Base-by-base conservation (phyloP, 345 rosid species). In the Brassica nigra region DNA sequence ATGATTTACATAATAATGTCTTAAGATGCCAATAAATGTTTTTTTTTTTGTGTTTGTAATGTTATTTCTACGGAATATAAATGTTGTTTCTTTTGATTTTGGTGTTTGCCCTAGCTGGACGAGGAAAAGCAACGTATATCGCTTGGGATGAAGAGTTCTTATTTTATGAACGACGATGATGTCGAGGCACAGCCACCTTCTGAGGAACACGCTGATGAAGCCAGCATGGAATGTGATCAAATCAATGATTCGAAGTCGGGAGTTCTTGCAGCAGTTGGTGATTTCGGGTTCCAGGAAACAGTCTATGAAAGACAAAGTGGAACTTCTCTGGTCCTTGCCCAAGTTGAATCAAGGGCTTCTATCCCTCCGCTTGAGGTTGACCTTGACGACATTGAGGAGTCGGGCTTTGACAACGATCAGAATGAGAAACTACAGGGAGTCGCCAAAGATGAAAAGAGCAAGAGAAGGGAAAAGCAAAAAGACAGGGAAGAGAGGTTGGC, bases 301-400 rank as follows among this genome's bases (percentile, higher is more conserved):
- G 83, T 79, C 27, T 31, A 64, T 49, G 90, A 78, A 74, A 82
- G 30, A 83, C 89, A 75, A 67, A 82, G 62, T 79, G 86, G 81
- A 75, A 86, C 84, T 61, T 68, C 62, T 75, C 63, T 83, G 72
- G 81, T 76, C 84, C 91, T 90, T 84, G 83, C 90, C 18, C 88
- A 86, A 73, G 82, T 86, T 64, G 92, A 89, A 70, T 88, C 87
- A 42, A 92, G 99, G 86, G 96, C 90, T 79, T 88, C 82, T 15
- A 70, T 95, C 84, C 95, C 90, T 85, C 88, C 97, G 0, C 94
- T 91, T 70, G 96, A 93, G 82, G 98, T 95, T 80, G 79, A 80
- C 81, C 89, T 91, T 67, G 94, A 86, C 72, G 96, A 91, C 66
- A 80, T 85, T 67, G 96, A 88, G 84, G 85, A 87, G 16, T 72